phyloP scores from a whole-genome alignment of 1,139 yeast genomes.

The Candida anutae region DNA sequence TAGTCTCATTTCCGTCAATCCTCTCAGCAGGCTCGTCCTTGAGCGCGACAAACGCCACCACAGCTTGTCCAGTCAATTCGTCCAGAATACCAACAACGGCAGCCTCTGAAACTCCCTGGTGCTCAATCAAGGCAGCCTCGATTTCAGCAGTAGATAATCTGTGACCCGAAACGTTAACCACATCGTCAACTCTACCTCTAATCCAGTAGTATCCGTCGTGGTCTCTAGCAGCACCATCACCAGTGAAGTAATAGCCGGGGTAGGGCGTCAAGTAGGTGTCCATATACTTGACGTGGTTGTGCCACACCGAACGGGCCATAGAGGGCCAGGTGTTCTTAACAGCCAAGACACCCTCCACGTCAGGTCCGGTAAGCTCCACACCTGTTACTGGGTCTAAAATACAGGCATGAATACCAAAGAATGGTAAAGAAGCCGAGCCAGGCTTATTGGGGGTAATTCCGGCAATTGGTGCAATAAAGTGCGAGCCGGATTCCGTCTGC shows the following conservation, averaged over 20 bases:
- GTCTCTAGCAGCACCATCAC: conserved; percentile 98
- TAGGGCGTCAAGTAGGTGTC: conserved; percentile 94
- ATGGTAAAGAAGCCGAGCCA: conserved; percentile 94
- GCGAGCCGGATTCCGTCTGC: conserved; percentile 98
- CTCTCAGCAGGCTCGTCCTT: conserved; percentile 46
- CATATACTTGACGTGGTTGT: conserved; percentile 80
- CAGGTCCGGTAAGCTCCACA: conserved; percentile 74
- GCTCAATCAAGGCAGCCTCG: conserved; percentile 84
- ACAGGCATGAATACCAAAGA: conserved; percentile 87
- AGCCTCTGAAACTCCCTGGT: conserved; percentile 76
- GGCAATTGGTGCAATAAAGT: conserved; percentile 90
- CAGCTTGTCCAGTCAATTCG: conserved; percentile 97
- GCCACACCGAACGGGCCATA: conserved; percentile 95
- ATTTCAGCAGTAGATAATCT: conserved; percentile 96
- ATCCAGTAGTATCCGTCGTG: conserved; percentile 98
- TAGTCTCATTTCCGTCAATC: conserved; percentile 37
- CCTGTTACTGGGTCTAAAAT: conserved; percentile 92
- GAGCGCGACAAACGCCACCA: conserved; percentile 85
- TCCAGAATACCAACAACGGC: conserved; percentile 95
- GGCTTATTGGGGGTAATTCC: conserved; percentile 95
- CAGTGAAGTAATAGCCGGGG: conserved; percentile 95
- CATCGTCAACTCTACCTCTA: conserved; percentile 97
- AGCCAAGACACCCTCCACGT: conserved; percentile 94
- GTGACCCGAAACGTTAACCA: conserved; percentile 95
- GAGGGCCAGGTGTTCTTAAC: conserved; percentile 93